phyloP scores from a whole-genome alignment of 352 stramenopile genomes.

The Globisporangium spiculum region DNA sequence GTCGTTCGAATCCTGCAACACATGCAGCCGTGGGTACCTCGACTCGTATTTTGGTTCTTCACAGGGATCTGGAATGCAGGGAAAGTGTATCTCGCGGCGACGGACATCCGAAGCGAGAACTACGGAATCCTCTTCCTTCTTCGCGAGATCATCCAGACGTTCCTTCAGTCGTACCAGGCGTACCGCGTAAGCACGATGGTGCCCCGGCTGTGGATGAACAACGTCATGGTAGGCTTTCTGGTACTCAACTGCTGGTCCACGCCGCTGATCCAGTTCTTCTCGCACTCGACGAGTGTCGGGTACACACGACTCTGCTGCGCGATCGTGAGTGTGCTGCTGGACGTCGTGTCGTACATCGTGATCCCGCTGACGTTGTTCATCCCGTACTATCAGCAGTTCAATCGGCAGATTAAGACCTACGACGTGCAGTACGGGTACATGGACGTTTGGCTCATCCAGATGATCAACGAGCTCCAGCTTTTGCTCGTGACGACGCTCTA shows the following conservation, averaged over 20 bases:
- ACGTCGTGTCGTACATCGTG: constrained; percentile 27
- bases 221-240: constrained; percentile 30
- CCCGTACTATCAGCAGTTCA: constrained; percentile 24
- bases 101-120: constrained; percentile 24
- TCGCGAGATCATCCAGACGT: constrained; percentile 28
- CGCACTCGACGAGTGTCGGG: not conserved
- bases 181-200: constrained; percentile 29
- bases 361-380: constrained; percentile 24
- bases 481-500: constrained; percentile 28
- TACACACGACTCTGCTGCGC: not conserved
- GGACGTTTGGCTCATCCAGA: constrained; percentile 30
- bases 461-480: constrained; percentile 33
- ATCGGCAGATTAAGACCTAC: constrained; percentile 17
- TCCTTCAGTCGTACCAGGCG: constrained; percentile 27
- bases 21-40: not conserved
- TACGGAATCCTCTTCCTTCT: constrained; percentile 30
- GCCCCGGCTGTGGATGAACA: constrained; percentile 32
- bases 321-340: constrained; percentile 29
- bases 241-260: constrained; percentile 34
- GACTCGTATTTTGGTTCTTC: not conserved
- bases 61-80: not conserved
- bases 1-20: not conserved
- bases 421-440: constrained; percentile 25
- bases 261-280: constrained; percentile 1
- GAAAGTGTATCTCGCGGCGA: not conserved